phyloP scores from a whole-genome alignment of 2,329 filamentous ascomycete genomes.

The Clathrospora elynae region DNA sequence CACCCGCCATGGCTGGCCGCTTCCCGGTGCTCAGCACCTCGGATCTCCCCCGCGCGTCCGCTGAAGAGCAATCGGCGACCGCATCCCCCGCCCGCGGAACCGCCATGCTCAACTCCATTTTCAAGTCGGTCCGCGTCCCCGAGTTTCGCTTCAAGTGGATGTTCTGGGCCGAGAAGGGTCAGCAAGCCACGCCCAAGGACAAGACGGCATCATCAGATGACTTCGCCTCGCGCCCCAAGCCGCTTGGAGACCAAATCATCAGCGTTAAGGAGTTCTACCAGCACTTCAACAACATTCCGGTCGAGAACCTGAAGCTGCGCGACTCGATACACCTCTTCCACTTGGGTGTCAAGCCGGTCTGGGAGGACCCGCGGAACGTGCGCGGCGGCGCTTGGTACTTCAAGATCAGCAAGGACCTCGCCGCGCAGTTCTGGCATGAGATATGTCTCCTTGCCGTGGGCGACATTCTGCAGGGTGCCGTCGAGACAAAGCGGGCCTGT shows the following conservation, averaged over 20 bases:
- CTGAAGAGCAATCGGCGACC: constrained; percentile 64
- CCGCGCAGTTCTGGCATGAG: constrained; percentile 77
- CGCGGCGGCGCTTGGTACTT: constrained; percentile 92
- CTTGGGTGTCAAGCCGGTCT: constrained; percentile 78
- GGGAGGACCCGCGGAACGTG: constrained; percentile 86
- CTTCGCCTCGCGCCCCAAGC: constrained; percentile 55
- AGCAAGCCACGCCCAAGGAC: constrained; percentile 34
- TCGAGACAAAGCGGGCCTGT: constrained; percentile 67
- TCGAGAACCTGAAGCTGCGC: constrained; percentile 72
- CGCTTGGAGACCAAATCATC: constrained; percentile 51
- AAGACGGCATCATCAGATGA: constrained; percentile 28
- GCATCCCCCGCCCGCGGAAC: constrained; percentile 75
- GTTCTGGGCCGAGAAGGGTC: constrained; percentile 57
- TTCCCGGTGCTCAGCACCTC: constrained; percentile 46
- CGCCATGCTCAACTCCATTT: constrained; percentile 65
- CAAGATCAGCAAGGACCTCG: constrained; percentile 76
- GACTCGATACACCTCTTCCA: constrained; percentile 76
- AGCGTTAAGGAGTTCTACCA: constrained; percentile 58
- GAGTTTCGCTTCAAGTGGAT: constrained; percentile 59
- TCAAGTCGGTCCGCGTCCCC: constrained; percentile 54
- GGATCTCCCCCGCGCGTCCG: constrained; percentile 63
- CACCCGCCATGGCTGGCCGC: constrained; percentile 36
- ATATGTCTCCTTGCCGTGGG: constrained; percentile 82
- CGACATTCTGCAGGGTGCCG: constrained; percentile 74
- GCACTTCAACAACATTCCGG: constrained; percentile 72